phyloP scores from a whole-genome alignment of 108 stramenopile genomes.

The Bacterosira constricta region DNA sequence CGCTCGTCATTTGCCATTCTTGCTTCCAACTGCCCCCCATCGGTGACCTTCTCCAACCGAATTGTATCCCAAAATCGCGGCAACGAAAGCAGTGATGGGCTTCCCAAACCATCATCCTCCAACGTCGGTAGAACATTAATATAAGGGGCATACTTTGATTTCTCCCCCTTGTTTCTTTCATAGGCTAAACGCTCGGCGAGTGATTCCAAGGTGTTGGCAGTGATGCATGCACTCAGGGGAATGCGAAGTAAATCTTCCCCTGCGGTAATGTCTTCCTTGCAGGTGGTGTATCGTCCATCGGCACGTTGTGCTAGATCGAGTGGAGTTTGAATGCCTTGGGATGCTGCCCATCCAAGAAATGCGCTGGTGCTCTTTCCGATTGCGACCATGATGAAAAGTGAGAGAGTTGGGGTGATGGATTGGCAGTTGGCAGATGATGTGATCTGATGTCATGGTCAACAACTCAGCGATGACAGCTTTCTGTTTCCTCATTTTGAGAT shows the following conservation, averaged over 20 bases:
- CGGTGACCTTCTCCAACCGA: conserved; percentile 55
- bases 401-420: too few species aligned
- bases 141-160: conserved; percentile 63
- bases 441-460: too few species aligned
- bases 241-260: conserved; percentile 46
- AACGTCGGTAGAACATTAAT: conserved; percentile 55
- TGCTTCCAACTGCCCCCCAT: conserved; percentile 66
- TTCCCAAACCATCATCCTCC: conserved; percentile 26
- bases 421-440: too few species aligned
- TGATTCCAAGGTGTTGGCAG: conserved; percentile 51
- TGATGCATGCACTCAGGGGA: conserved; percentile 69
- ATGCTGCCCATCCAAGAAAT: conserved; percentile 69
- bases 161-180: conserved; percentile 54
- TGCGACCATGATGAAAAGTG: conserved; percentile 47
- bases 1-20: conserved; percentile 51
- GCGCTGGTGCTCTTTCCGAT: conserved; percentile 30
- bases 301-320: conserved; percentile 48
- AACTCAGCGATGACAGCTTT: too few species aligned
- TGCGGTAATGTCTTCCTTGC: conserved; percentile 20
- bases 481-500: too few species aligned
- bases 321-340: conserved; percentile 61
- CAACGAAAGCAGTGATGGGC: conserved; percentile 35
- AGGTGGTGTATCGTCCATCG: conserved; percentile 46
- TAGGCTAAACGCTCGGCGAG: conserved; percentile 64
- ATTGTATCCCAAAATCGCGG: conserved; percentile 78